Percentiles rank a stretch among this genome's conserved stretches.
Evolutionary conservation across 2,329 filamentous ascomycete genomes (phyloP).

Genomic region (Epichloe uncinata): DNA sequence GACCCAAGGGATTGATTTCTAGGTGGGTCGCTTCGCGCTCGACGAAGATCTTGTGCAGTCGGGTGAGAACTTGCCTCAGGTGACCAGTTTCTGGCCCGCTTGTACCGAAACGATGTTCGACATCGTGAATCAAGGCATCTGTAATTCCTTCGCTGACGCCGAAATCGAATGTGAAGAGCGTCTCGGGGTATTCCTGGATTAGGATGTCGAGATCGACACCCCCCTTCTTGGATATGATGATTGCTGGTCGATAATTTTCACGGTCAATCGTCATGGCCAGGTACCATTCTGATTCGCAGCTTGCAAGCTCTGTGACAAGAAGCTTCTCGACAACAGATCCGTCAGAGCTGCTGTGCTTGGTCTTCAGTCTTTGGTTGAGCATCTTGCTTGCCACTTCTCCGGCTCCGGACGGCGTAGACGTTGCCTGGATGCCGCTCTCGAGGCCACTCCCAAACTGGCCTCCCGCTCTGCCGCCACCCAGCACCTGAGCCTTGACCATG

Average conservation of each 20-base stretch:
- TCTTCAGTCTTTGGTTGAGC: conserved; percentile 5
- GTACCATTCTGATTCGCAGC: conserved; percentile 23
- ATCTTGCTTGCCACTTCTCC: conserved; percentile 11
- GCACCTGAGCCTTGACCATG: conserved; percentile 16
- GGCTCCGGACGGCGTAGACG: conserved; percentile 8
- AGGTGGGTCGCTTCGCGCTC: conserved; percentile 33
- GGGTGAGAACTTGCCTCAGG: conserved; percentile 11
- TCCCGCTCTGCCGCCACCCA: conserved; percentile 7
- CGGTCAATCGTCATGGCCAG: conserved; percentile 30
- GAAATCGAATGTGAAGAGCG: conserved; percentile 13
- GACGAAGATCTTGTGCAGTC: conserved; percentile 25
- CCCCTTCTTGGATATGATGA: conserved; percentile 21
- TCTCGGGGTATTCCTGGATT: background rate
- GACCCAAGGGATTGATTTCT: conserved; percentile 26
- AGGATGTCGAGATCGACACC: conserved; percentile 11
- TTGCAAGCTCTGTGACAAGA: conserved; percentile 21
- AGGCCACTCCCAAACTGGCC: conserved; percentile 7
- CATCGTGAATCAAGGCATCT: conserved; percentile 9
- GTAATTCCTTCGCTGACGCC: conserved; percentile 16
- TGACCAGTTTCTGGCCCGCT: background rate
- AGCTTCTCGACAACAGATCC: conserved; percentile 16
- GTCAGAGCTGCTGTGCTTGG: background rate
- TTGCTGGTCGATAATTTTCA: conserved; percentile 22
- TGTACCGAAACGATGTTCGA: conserved; percentile 2
- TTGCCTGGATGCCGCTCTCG: conserved; percentile 4